Base-by-base conservation (phyloP, 257 asterid species). In the Rhazya stricta region DNA sequence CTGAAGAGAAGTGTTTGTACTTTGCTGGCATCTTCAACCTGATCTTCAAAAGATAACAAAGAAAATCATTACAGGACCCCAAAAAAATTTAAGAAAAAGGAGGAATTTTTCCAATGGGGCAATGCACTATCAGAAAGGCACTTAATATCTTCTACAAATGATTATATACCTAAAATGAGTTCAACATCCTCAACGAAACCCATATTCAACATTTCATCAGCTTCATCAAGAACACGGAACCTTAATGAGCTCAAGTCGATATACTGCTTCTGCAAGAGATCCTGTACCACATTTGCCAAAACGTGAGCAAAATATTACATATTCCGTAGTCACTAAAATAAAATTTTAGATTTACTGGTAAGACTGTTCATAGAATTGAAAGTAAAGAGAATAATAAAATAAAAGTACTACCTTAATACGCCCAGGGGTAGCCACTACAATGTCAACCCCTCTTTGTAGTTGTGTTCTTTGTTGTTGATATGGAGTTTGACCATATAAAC, bases 171-270 rank as follows among this genome's bases (percentile, higher is more conserved):
- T 54, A 95, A 91, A 86, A 95, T 92, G 63, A 95, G 88, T 82
- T 95, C 99, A 78, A 95, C 99, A 57, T 95, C 99, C 23, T 95
- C 99, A 74, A 95, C 99, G 84, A 95, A 95, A 72, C 99, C 99
- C 97, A 95, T 95, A 82, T 93, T 89, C 86, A 95, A 80, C 99
- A 95, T 95, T 83, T 95, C 99, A 91, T 95, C 99, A 69, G 97
- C 97, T 85, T 95, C 99, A 39, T 95, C 99, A 79, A 95, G 99
- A 5, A 92, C 97, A 42, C 99, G 94, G 79, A 95, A 95, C 88
- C 87, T 86, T 57, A 95, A 83, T 34, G 86, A 67, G 74, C 96
- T 78, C 43, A 95, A 89, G 86, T 95, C 93, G 62, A 95, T 77
- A 80, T 86, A 90, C 46, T 93, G 96, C 84, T 96, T 89, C 80